Percentiles rank a stretch among this genome's conserved stretches.
Evolutionary conservation across 2,329 filamentous ascomycete species (phyloP).

Genomic region (Talaromyces sp.): DNA sequence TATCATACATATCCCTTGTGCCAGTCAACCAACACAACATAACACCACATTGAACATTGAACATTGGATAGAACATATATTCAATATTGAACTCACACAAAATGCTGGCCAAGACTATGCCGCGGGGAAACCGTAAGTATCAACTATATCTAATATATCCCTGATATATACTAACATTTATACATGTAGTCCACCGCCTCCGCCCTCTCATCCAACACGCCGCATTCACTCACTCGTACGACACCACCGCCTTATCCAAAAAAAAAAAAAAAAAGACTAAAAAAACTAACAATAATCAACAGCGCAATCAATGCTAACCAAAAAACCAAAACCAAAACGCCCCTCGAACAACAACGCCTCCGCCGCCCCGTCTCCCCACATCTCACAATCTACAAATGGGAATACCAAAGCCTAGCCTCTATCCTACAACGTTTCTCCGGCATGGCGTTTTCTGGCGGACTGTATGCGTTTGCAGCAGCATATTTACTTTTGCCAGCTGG

Average conservation of each 20-base stretch:
- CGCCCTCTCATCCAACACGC: neutral
- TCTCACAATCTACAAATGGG: slow-evolving; percentile 76
- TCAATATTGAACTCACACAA: neutral
- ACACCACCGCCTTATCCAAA: slow-evolving; percentile 10
- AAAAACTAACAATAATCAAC: no score
- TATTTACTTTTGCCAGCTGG: slow-evolving; percentile 74
- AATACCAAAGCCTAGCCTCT: slow-evolving; percentile 77
- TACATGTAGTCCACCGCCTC: neutral
- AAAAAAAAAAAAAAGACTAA: no score
- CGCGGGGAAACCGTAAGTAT: neutral
- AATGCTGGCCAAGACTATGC: neutral
- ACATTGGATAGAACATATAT: neutral
- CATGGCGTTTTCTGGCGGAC: slow-evolving; percentile 61
- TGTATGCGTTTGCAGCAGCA: slow-evolving; percentile 75
- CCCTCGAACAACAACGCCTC: slow-evolving; percentile 73
- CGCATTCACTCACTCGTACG: neutral
- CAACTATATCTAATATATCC: neutral
- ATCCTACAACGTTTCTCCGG: slow-evolving; percentile 83
- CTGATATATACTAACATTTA: neutral
- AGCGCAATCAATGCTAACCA: no score
- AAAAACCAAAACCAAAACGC: no score
- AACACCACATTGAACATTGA: neutral
- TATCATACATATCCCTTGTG: neutral
- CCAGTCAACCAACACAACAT: no score
- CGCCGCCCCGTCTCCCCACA: slow-evolving; percentile 80